Evolutionary conservation across 164 flowering plant species (phyloP), one percentile per base, ranked within the genome.

Genomic region (Nelumbo lutea): DNA sequence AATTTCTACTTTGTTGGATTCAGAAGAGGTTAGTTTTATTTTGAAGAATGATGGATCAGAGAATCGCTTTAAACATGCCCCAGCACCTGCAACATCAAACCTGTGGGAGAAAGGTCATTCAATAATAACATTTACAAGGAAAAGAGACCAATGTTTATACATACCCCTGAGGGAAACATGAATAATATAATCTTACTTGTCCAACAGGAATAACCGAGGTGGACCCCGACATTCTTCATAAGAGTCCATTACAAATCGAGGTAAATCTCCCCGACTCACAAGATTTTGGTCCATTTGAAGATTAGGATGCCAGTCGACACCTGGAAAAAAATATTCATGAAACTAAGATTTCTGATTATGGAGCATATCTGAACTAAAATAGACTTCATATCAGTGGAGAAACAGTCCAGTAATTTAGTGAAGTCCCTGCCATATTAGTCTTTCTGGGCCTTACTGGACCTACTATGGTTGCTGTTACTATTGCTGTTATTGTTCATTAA

Each of bases 11-110:
- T 67, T 73, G 42, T 77, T 60, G 42, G 64, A 69, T 65, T 46
- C 81, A 73, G 79, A 71, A 62, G 81, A 66, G 61, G 82, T 61
- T 39, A 84, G 41, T 73, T 90, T 91, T 39, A 71, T 75, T 83
- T 83, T 93, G 69, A 85, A 91, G 74, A 88, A 87, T 65, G 99
- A 93, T 59, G 99, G 99, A 83, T 96, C 97, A 48, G 97, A 84
- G 75, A 89, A 96, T 57, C 99, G 90, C 80, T 93, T 96, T 73
- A 90, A 80, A 79, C 98, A 93, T 66, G 98, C 90, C 68, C 98
- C 99, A 81, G 97, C 99, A 71, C 99, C 99, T 1, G 92, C 96
- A 77, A 87, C 75, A 80, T 96, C 99, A 85, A 96, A 96, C 85
- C 99, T 96, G 75, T 40, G 40, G 3, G 57, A 53, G 14, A 38